Conservation (phyloP, 2,329 filamentous ascomycete species). For the Penicillium verrucosum region DNA sequence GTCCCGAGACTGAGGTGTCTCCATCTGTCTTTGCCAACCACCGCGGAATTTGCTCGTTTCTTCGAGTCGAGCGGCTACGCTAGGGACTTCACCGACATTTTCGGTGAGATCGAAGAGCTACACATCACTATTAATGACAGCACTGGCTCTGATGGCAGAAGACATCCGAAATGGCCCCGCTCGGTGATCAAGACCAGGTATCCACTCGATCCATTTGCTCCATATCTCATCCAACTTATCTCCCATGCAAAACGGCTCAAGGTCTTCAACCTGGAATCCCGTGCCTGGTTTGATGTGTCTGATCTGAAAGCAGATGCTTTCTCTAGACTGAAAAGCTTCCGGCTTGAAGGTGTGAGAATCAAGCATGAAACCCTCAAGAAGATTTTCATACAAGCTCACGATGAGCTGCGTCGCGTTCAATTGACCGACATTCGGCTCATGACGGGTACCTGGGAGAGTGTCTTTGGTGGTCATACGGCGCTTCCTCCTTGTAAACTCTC, state of each 20-base stretch:
- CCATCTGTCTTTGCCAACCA: neutral
- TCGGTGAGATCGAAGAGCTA: neutral
- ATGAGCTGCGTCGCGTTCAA: neutral
- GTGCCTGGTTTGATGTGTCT: neutral
- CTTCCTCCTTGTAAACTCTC: neutral
- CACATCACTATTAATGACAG: neutral
- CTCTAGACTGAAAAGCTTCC: neutral
- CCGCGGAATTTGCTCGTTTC: slow-evolving; percentile 1
- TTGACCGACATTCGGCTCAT: neutral
- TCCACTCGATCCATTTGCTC: neutral
- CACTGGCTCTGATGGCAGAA: neutral
- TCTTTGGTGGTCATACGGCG: neutral
- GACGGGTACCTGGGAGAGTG: neutral
- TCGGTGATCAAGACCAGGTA: neutral
- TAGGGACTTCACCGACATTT: neutral
- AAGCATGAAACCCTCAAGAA: neutral
- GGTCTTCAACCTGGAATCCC: neutral
- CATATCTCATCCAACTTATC: neutral
- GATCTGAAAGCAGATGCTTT: neutral
- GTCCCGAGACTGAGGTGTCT: neutral
- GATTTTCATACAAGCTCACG: neutral
- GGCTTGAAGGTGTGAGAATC: neutral
- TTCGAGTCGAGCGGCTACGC: neutral
- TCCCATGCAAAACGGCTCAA: neutral
- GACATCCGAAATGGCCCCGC: neutral